A percentile compares a stretch with the other conserved stretches of the same genome.
Evolutionary conservation across 306 rosid species (phyloP).

Genomic region (Quillaja saponaria): DNA sequence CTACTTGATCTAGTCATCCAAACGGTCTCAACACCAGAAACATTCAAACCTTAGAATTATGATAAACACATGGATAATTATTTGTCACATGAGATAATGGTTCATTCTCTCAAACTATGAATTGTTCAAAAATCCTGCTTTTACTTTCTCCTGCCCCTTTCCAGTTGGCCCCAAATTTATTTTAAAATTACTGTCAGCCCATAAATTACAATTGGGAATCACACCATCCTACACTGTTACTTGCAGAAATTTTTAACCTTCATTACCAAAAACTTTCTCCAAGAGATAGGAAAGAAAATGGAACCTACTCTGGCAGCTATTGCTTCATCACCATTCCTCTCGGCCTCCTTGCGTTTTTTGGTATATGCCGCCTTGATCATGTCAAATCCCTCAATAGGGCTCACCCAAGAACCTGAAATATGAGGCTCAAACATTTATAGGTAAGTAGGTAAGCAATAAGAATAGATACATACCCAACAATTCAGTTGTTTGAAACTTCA

Average conservation of each 20-base stretch:
- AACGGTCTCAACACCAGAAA: not conserved
- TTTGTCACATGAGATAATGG: too few relatives aligned
- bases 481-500: too few relatives aligned
- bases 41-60: not conserved
- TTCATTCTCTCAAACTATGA: not conserved
- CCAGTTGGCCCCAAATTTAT: not conserved
- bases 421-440: conserved; percentile 4
- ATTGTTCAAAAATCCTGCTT: conserved; percentile 2
- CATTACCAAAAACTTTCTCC: not conserved
- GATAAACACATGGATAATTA: not conserved
- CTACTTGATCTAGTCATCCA: not conserved
- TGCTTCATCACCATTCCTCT: conserved; percentile 70
- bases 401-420: conserved; percentile 81
- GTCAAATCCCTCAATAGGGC: conserved; percentile 78
- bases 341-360: conserved; percentile 71
- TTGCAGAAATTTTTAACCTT: not conserved
- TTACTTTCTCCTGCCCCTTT: conserved; percentile 17
- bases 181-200: not conserved
- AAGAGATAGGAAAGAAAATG: not conserved
- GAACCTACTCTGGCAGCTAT: conserved; percentile 71
- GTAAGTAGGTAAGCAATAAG: not conserved
- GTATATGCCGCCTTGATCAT: conserved; percentile 66
- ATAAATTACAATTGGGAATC: not conserved
- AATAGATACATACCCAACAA: conserved; percentile 1
- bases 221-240: not conserved